Base-by-base conservation (phyloP, 1,284 basidiomycete genomes). In the Boletellus sp. region DNA sequence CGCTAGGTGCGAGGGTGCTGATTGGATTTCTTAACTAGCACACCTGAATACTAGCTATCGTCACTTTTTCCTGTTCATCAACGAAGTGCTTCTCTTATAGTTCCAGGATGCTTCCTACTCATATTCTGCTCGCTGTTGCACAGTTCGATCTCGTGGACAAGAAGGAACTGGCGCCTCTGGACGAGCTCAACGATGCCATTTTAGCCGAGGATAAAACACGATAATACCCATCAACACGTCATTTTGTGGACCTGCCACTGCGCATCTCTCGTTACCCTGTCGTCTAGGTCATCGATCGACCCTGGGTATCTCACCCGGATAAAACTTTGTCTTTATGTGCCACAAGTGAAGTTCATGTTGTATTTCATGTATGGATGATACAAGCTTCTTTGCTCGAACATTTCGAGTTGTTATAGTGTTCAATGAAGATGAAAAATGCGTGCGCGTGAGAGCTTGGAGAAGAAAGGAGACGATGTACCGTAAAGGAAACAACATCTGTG, bases 11-110 rank as follows among this genome's bases (percentile, higher is more conserved):
- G 16, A 34, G 40, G 35, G 21, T 33, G 27, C 30, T 52, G 25
- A 49, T 30, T 8, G 9, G n/a, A 27, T 26, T 47, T 19, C 25
- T 41, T 19, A 35, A 42, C 20, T 59, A 96, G 95, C 95, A 1
- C 96, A 99, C 68, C 78, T 99, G 57, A 99, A 99, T 69, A 99
- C 96, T 3, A 97, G 94, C 64, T 99, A 99, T 69, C 83, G 92
- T 23, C 96, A 99, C 72, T 99, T 99, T 74, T 89, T 97, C 73
- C 76, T 99, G 38, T 98, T 99, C 66, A 84, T 98, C 52, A 86
- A 92, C 59, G 95, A 99, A 77, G 92, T 91, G 62, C n/a, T 68
- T 54, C 26, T 29, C 25, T 11, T 20, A 10, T 30, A 25, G 0
- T 36, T 48, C 38, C 8, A 30, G 20, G 14, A 10, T 29, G 5